Base-by-base conservation (phyloP, 805 yeast genomes). In the Yarrowia sp. region DNA sequence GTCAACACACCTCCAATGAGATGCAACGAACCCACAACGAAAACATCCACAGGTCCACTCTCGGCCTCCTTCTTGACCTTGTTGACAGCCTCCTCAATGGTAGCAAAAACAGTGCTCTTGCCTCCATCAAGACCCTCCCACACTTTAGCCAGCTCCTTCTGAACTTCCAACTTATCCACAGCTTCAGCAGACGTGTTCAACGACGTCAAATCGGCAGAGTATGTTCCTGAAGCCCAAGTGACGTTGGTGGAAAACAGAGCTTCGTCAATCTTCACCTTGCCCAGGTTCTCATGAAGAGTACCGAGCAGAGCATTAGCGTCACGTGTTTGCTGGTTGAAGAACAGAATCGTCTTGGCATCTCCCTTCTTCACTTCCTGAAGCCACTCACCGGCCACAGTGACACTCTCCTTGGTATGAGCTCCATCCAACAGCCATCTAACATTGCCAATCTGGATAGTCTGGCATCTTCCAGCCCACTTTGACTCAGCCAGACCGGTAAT, bases 381-480 rank as follows among this genome's bases (percentile, higher is more conserved):
- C 99, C 99, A 95, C 9, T 76, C 77, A 0, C 93, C 81, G 0
- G 97, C 89, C n/a, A 86, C 96, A 35, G 80, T 80, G 28, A 96
- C 83, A 66, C 97, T 89, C 71, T 95, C 99, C 51, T 82, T 77
- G 0, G 99, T 95, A 71, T 95, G 99, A 0, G 99, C 98, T 17
- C 99, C 99, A 76, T 95, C 99, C 14, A 93, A 76, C 68, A 77
- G 86, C 96, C 97, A 95, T n/a, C 82, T 83, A 15, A 87, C 76
- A 14, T 77, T 75, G 31, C 79, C 78, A 28, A 78, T 81, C 6
- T 70, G 67, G 35, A 90, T 75, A 1, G 85, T 80, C 76, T 96
- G 98, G 71, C 98, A 93, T 70, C 99, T 81, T 0, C 99, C 99
- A n/a, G 95, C 95, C 97, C 98, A 95, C 50, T 80, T 77, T 0